phyloP scores from a whole-genome alignment of 2,329 filamentous ascomycete species.

The Ceratocystis huliohia region DNA sequence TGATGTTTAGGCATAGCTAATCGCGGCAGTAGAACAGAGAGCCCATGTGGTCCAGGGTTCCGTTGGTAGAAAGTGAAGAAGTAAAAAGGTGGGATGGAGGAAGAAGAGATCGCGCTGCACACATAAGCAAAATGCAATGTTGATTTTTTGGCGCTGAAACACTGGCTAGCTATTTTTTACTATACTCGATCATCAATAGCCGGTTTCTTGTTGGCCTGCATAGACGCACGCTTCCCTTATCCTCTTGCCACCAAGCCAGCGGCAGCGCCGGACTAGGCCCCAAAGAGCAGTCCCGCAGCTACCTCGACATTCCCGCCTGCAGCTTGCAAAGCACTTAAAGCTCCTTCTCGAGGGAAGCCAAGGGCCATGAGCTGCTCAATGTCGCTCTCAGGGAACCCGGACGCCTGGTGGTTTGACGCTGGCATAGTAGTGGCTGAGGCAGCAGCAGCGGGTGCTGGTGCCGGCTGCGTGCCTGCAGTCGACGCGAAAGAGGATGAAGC shows the following conservation, averaged over 20 bases:
- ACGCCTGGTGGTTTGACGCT: slow-evolving; percentile 23
- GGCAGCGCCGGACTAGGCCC: slow-evolving; percentile 28
- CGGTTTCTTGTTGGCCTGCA: not conserved
- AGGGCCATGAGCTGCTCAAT: slow-evolving; percentile 66
- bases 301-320: slow-evolving; percentile 76
- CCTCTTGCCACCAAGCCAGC: not conserved
- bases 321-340: slow-evolving; percentile 67
- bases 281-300: slow-evolving; percentile 69
- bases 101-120: not conserved
- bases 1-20: too few relatives aligned
- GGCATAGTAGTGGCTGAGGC: slow-evolving; percentile 22
- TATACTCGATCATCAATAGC: not conserved
- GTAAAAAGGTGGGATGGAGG: too few relatives aligned
- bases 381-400: slow-evolving; percentile 46
- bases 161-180: not conserved
- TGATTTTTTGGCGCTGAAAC: not conserved
- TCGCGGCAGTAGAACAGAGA: too few relatives aligned
- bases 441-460: slow-evolving; percentile 22
- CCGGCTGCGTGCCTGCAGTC: slow-evolving; percentile 15
- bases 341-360: slow-evolving; percentile 64
- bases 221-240: not conserved
- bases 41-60: too few relatives aligned
- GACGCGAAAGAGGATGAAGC: slow-evolving; percentile 23
- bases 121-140: not conserved
- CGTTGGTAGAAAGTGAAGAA: not conserved